Evolutionary conservation across 73 alveolate species (phyloP).

Genomic region (Tetrahymena malaccensis): DNA sequence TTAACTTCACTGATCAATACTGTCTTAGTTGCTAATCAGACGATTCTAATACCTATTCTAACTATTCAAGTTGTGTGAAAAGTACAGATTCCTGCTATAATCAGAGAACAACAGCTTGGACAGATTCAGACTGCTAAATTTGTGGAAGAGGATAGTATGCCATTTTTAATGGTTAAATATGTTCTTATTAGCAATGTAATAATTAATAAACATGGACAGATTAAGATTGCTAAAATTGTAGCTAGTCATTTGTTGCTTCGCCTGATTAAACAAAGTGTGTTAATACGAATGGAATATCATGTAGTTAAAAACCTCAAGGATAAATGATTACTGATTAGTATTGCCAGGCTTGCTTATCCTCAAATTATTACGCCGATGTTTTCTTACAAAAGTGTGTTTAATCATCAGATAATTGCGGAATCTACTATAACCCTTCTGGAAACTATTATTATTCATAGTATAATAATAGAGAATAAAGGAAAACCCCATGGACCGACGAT

Average conservation of each 20-base stretch:
- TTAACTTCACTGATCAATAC: neutral
- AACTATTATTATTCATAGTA: no score
- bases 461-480: neutral
- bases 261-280: neutral
- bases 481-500: neutral
- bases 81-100: neutral
- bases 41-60: neutral
- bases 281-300: neutral
- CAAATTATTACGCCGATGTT: neutral
- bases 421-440: neutral
- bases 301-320: neutral
- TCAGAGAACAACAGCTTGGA: neutral
- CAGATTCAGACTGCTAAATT: neutral
- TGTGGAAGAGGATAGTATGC: neutral
- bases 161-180: neutral
- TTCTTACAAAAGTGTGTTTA: neutral
- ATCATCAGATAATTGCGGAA: neutral
- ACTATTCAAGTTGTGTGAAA: neutral
- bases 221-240: neutral
- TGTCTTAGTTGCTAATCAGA: neutral
- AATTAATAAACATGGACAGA: neutral
- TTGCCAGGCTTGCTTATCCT: neutral
- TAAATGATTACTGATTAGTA: neutral
- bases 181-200: neutral
- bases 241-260: neutral